Evolutionary conservation across 2,329 filamentous ascomycete genomes (phyloP).

Genomic region (Xylaria sp.): DNA sequence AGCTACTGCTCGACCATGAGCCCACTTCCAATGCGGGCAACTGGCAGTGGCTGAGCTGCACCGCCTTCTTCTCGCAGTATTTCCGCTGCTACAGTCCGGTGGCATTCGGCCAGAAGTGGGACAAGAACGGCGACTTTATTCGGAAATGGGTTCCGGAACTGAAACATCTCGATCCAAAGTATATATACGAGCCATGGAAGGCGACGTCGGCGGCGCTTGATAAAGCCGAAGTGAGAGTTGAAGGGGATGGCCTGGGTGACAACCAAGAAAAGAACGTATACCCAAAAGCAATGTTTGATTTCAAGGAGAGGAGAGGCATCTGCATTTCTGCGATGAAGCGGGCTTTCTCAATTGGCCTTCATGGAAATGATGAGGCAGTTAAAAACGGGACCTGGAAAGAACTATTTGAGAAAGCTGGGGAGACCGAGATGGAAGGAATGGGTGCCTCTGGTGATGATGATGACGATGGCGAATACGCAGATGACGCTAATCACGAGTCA

Average conservation of each 20-base stretch:
- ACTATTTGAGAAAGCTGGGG: slow-evolving; percentile 56
- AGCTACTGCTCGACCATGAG: slow-evolving; percentile 80
- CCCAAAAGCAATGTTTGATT: slow-evolving; percentile 83
- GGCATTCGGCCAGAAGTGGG: slow-evolving; percentile 80
- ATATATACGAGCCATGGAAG: slow-evolving; percentile 84
- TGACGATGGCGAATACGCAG: slow-evolving; percentile 37
- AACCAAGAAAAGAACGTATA: slow-evolving; percentile 63
- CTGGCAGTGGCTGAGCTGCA: slow-evolving; percentile 82
- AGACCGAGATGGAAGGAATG: slow-evolving; percentile 56
- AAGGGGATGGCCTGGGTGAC: slow-evolving; percentile 59
- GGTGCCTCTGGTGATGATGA: slow-evolving; percentile 49
- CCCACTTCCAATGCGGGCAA: slow-evolving; percentile 78
- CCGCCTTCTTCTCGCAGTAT: slow-evolving; percentile 79
- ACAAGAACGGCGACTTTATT: slow-evolving; percentile 73
- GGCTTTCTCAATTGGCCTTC: slow-evolving; percentile 72
- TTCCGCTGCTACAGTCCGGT: slow-evolving; percentile 77
- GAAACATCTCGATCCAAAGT: slow-evolving; percentile 69
- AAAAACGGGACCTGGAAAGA: slow-evolving; percentile 68
- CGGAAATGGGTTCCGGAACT: slow-evolving; percentile 76
- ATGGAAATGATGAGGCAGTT: slow-evolving; percentile 71
- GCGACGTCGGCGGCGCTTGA: slow-evolving; percentile 75
- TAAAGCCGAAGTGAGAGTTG: slow-evolving; percentile 70
- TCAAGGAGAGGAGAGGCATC: slow-evolving; percentile 67
- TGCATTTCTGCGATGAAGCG: slow-evolving; percentile 77
- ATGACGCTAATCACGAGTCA: slow-evolving; percentile 36